Evolutionary conservation across 768 basidiomycete species (phyloP).

Genomic region (Leccinum rimulosum): DNA sequence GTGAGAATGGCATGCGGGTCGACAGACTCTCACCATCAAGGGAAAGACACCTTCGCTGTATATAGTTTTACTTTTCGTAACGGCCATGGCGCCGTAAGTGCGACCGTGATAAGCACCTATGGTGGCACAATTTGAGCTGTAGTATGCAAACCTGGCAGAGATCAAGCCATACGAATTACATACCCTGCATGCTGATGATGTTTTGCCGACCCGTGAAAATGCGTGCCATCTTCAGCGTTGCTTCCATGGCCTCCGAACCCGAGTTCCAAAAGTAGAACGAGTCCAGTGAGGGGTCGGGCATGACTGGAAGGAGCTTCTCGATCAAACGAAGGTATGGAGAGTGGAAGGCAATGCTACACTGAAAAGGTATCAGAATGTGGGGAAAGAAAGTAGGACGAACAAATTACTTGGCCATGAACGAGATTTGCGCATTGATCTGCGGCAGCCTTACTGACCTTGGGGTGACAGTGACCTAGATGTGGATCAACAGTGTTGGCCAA

Average conservation of each 20-base stretch:
- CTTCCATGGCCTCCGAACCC: constrained; percentile 91
- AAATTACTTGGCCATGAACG: constrained; percentile 69
- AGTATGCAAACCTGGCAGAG: neutral
- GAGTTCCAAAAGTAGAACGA: constrained; percentile 99
- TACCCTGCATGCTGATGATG: constrained; percentile 88
- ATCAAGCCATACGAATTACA: constrained; percentile 1
- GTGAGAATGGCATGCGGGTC: neutral
- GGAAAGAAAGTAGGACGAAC: neutral
- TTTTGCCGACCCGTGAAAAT: constrained; percentile 77
- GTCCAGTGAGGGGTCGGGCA: constrained; percentile 89
- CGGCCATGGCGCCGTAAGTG: constrained; percentile 88
- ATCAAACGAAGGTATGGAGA: constrained; percentile 86
- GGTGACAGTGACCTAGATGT: constrained; percentile 77
- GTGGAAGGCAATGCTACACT: constrained; percentile 90
- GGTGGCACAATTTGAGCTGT: constrained; percentile 1
- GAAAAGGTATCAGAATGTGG: constrained; percentile 3
- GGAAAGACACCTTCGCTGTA: constrained; percentile 80
- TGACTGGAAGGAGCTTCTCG: constrained; percentile 77
- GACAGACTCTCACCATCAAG: constrained; percentile 62
- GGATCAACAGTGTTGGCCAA: neutral
- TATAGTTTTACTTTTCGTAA: constrained; percentile 92
- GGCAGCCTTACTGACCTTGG: constrained; percentile 80
- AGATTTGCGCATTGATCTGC: constrained; percentile 84
- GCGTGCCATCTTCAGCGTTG: constrained; percentile 84
- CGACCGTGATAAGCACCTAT: constrained; percentile 85